These are phyloP conservation scores for Brassica carinata DNA, from an alignment of 345 rosid genomes.

Conservation along the genomic window DNA sequence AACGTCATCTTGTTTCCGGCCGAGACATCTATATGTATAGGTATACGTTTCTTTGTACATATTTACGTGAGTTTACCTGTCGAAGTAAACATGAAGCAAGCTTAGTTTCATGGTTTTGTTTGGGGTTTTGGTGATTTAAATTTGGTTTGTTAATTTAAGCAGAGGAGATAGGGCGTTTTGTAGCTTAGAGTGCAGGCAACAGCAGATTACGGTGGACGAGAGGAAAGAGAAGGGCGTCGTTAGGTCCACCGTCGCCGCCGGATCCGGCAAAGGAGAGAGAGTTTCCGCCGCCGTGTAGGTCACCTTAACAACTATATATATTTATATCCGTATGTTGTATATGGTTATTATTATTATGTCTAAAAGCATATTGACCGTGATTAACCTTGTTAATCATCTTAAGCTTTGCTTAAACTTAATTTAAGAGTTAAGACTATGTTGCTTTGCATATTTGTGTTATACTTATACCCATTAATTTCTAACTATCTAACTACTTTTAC, in stretches of 20 bases:
- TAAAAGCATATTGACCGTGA: constrained; percentile 5
- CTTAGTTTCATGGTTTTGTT: background rate
- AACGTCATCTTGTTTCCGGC: constrained; percentile 67
- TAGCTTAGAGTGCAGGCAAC: constrained; percentile 77
- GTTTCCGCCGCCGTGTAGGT: constrained; percentile 33
- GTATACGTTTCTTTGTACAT: constrained; percentile 41
- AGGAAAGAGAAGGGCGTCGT: constrained; percentile 46
- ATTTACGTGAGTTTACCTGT: background rate
- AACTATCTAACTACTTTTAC: background rate
- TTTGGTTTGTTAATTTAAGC: constrained; percentile 7
- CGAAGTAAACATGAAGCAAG: background rate
- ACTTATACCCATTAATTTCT: background rate
- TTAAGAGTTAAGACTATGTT: background rate
- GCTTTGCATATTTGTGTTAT: constrained; percentile 11
- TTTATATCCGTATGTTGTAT: constrained; percentile 19
- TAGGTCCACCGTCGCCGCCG: constrained; percentile 8
- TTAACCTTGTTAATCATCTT: constrained; percentile 12
- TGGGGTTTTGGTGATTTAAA: background rate
- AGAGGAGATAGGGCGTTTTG: constrained; percentile 96
- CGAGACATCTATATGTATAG: constrained; percentile 90
- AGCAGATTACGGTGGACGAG: constrained; percentile 71
- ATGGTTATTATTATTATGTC: constrained; percentile 15
- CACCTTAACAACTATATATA: background rate
- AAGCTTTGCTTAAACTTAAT: background rate
- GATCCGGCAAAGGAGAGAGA: constrained; percentile 18